Evolutionary conservation across 108 stramenopile species (phyloP), one percentile per base, ranked within the genome.

Genomic region (Cyclotella baltica): DNA sequence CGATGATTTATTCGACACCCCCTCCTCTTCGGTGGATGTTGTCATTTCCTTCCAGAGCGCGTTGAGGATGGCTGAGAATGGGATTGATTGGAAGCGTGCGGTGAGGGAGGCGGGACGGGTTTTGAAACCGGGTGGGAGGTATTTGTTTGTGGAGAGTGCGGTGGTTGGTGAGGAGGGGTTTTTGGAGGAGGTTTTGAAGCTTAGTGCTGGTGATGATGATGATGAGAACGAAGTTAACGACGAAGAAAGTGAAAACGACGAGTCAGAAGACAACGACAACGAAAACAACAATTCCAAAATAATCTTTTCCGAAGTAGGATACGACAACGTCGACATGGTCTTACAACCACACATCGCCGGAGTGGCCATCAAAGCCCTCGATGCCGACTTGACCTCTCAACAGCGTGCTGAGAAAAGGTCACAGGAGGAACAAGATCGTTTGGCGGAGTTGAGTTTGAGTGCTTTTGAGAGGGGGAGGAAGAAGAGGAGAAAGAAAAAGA

Each of bases 401-500:
- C 83, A 96, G 57, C 83, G 81, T 16, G 78, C 38, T 4, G 57
- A 57, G 29, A 81, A 75, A 52, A 86, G 72, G 70, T 65, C 75
- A 29, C 67, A 85, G 37, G 76, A 74, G 19, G 91, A 93, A 80
- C 66, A 87, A 63, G 91, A 88, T 63, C 78, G 88, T 16, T 30
- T 88, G 48, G 94, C 91, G 16, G 95, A 96, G 11, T 59, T 96
- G 50, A 89, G 91, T 46, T 73, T 96, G 28, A 65, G 50, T 65
- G 92, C 91, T n/a, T 96, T 86, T 67, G 95, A 96, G 78, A 70
- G 91, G 77, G 92, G 92, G 22, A 74, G 91, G 74, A 90, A 88
- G 77, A 75, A 86, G 53, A 87, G 80, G 62, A 87, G 80, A 65
- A 95, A 90, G 77, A 93, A 88, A 80, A 91, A 89, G 76, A 85